Conservation (phyloP, 441 rosid species). For the Bruguiera hainesii region DNA sequence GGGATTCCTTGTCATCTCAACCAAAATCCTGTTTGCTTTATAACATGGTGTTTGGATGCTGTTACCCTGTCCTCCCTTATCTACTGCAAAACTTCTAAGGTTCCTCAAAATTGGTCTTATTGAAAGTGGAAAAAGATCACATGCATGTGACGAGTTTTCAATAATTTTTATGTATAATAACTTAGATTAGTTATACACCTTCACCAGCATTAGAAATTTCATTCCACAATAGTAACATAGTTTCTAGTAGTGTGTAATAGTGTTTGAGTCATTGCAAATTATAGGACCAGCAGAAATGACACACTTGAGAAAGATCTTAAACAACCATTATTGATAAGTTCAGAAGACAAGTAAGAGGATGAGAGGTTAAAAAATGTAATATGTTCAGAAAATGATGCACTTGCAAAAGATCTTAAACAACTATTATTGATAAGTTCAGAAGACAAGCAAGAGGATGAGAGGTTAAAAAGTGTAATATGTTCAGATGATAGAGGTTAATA, state of each 20-base stretch:
- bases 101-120: too few relatives aligned
- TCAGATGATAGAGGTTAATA: constrained; percentile 98
- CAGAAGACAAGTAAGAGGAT: constrained; percentile 45
- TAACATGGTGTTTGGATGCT: too few relatives aligned
- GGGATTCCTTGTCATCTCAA: too few relatives aligned
- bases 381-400: constrained; percentile 41
- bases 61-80: too few relatives aligned
- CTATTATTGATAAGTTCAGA: constrained; percentile 61
- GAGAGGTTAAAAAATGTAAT: constrained; percentile 54
- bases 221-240: background rate
- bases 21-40: too few relatives aligned
- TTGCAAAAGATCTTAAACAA: constrained; percentile 73
- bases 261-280: constrained; percentile 20
- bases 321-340: constrained; percentile 56
- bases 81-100: too few relatives aligned
- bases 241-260: constrained; percentile 4
- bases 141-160: too few relatives aligned
- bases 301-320: constrained; percentile 73
- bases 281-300: constrained; percentile 49
- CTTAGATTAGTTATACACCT: too few relatives aligned
- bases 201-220: constrained; percentile 2
- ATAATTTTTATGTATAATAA: too few relatives aligned
- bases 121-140: too few relatives aligned
- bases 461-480: constrained; percentile 56
- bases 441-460: constrained; percentile 42